These are phyloP conservation scores for Exophiala xenobiotica DNA, from an alignment of 2,329 filamentous ascomycete species.

Conservation along the genomic window DNA sequence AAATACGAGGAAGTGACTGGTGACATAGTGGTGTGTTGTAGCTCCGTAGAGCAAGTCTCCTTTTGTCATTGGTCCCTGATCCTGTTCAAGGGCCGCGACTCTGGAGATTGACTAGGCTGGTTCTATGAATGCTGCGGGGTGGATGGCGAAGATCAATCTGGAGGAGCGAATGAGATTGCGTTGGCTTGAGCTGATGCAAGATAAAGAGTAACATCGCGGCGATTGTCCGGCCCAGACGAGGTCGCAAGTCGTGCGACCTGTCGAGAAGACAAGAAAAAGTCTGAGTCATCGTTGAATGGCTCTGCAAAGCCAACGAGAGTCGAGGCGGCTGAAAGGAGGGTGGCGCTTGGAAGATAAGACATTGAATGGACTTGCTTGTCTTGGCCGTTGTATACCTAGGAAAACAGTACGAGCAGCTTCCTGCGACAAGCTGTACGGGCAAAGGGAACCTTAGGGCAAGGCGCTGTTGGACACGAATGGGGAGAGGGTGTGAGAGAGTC, in stretches of 20 bases:
- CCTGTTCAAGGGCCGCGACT: not conserved
- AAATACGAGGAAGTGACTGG: not conserved
- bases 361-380: too few relatives aligned
- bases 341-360: too few relatives aligned
- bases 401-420: too few relatives aligned
- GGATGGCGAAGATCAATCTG: not conserved
- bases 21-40: not conserved
- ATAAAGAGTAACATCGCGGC: conserved; percentile 20
- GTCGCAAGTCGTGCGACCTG: not conserved
- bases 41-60: not conserved
- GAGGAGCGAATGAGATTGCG: conserved; percentile 14
- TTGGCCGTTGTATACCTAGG: too few relatives aligned
- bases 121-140: conserved; percentile 4
- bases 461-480: too few relatives aligned
- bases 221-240: not conserved
- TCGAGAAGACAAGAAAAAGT: too few relatives aligned
- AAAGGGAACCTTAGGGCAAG: too few relatives aligned
- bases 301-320: too few relatives aligned
- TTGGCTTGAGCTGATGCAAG: conserved; percentile 4
- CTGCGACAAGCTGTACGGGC: too few relatives aligned
- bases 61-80: conserved; percentile 2
- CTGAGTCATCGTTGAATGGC: too few relatives aligned
- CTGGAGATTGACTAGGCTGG: not conserved
- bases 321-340: too few relatives aligned
- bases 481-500: too few relatives aligned